Conservation (phyloP, 2,329 filamentous ascomycete genomes). For the Colletotrichum sublineola region DNA sequence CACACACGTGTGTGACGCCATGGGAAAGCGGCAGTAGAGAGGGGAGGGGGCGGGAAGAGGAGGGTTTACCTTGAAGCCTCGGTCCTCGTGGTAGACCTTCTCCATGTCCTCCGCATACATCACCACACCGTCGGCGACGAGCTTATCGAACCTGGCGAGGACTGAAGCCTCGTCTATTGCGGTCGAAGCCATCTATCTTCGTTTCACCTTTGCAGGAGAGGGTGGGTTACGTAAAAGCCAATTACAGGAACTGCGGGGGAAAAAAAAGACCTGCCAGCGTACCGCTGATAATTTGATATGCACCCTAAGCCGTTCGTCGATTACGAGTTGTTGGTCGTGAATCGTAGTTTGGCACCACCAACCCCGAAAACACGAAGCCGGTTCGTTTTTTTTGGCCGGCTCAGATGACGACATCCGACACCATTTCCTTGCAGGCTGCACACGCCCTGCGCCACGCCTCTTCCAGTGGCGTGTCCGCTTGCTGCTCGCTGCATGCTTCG, state of each 20-base stretch:
- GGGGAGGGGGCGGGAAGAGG: background rate
- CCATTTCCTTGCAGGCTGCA: background rate
- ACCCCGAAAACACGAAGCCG: background rate
- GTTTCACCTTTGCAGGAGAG: background rate
- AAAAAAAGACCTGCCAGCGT: background rate
- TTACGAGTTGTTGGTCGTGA: background rate
- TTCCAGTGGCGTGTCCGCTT: background rate
- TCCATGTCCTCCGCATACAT: conserved; percentile 29
- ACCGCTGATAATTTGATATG: background rate
- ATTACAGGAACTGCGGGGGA: background rate
- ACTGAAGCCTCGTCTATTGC: conserved; percentile 21
- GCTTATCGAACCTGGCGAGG: conserved; percentile 24
- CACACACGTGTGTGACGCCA: background rate
- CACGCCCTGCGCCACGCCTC: background rate
- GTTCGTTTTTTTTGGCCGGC: background rate
- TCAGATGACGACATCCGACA: conserved; percentile 30
- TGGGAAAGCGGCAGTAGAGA: too few relatives aligned
- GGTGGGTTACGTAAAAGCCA: background rate
- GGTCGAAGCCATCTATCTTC: background rate
- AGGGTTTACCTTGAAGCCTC: conserved; percentile 19
- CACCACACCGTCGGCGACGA: conserved; percentile 20
- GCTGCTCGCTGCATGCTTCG: background rate
- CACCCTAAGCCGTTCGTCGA: too few relatives aligned
- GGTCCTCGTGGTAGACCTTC: conserved; percentile 27
- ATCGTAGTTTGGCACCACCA: background rate